phyloP scores from a whole-genome alignment of 2,329 filamentous ascomycete species.

The Scedosporium boydii region DNA sequence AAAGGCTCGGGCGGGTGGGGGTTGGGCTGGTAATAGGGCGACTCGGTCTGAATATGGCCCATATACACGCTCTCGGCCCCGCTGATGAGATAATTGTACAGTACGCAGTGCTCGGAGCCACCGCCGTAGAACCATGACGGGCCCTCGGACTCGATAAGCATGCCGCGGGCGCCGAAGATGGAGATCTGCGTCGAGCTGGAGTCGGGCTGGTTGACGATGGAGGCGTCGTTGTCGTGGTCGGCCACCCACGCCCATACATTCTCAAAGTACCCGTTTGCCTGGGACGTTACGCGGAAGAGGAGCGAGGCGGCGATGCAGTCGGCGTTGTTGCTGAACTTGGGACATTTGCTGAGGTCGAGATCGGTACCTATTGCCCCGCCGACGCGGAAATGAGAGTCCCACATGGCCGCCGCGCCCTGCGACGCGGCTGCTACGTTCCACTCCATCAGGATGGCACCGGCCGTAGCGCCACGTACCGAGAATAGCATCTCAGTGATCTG shows the following conservation, averaged over 20 bases:
- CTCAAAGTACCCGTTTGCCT: conserved; percentile 34
- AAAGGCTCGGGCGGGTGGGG: conserved; percentile 36
- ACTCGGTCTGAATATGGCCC: conserved; percentile 44
- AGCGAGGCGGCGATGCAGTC: conserved; percentile 52
- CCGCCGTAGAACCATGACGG: conserved; percentile 35
- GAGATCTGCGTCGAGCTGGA: conserved; percentile 15
- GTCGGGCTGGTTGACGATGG: background rate
- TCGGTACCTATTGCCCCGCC: conserved; percentile 49
- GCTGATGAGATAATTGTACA: conserved; percentile 42
- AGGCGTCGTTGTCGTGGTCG: conserved; percentile 37
- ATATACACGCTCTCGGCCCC: conserved; percentile 38
- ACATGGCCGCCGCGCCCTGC: too few species aligned
- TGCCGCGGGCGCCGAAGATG: conserved; percentile 21
- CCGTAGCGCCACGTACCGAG: conserved; percentile 29
- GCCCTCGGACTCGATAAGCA: conserved; percentile 15
- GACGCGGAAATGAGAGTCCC: too few species aligned
- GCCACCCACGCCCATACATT: conserved; percentile 57
- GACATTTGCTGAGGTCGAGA: conserved; percentile 52
- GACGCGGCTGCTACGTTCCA: too few species aligned
- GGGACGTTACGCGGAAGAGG: conserved; percentile 32
- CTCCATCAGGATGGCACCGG: too few species aligned
- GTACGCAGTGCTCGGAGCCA: conserved; percentile 37
- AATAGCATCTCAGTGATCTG: conserved; percentile 64
- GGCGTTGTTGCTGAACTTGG: conserved; percentile 38
- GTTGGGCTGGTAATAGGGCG: conserved; percentile 46